A percentile compares a stretch with the other conserved stretches of the same genome.
Conservation (phyloP, 78 protist species). For the Corallochytrium limacisporum region DNA sequence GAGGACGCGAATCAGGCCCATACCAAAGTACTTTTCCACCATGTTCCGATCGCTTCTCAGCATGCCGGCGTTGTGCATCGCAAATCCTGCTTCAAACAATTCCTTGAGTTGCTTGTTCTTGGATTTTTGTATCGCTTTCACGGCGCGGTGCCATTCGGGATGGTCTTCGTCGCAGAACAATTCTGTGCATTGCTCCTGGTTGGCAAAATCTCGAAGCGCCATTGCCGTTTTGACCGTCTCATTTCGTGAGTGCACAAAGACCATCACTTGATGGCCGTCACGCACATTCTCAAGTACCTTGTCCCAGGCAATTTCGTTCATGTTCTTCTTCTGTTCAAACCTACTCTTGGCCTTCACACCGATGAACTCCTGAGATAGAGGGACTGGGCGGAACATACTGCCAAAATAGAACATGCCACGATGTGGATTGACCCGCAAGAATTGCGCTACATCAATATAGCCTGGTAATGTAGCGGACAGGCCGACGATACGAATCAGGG, state of each 20-base stretch:
- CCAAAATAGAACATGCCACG: constrained; percentile 80
- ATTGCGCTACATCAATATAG: constrained; percentile 89
- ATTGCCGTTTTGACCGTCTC: constrained; percentile 77
- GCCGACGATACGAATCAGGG: constrained; percentile 94
- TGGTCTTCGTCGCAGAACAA: neutral
- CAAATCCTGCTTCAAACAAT: constrained; percentile 92
- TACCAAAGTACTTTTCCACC: constrained; percentile 87
- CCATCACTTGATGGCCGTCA: constrained; percentile 80
- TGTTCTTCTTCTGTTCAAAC: neutral
- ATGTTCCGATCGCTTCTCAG: constrained; percentile 50
- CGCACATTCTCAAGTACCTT: constrained; percentile 16
- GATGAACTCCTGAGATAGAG: constrained; percentile 70
- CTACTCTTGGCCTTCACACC: constrained; percentile 57
- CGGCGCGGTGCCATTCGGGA: neutral
- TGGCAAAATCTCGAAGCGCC: too few species aligned
- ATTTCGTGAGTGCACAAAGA: constrained; percentile 93
- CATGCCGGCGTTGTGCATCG: constrained; percentile 98
- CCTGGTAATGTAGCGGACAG: constrained; percentile 99
- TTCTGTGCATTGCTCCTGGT: neutral
- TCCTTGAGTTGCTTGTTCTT: constrained; percentile 56
- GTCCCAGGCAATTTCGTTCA: constrained; percentile 54
- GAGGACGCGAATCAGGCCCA: constrained; percentile 74
- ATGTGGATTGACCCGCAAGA: constrained; percentile 67
- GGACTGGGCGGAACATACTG: constrained; percentile 88
- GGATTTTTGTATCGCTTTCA: neutral